Conservation (phyloP, 768 basidiomycete genomes). For the Filobasidium floriforme region DNA sequence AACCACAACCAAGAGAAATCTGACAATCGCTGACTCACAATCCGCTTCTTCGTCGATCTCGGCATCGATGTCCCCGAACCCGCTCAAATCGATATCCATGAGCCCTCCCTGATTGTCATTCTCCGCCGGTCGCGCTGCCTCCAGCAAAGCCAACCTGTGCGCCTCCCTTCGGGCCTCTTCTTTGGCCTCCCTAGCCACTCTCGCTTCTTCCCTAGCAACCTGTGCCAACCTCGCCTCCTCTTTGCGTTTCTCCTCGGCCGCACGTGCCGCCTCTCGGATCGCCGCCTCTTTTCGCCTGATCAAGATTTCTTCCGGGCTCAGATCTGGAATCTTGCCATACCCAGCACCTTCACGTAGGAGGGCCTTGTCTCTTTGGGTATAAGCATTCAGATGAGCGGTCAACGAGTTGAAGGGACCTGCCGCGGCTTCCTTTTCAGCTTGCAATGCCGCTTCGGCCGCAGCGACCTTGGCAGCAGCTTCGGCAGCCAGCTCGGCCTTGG, state of each 20-base stretch:
- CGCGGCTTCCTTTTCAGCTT: not conserved
- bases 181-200: not conserved
- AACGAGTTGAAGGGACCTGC: slow-evolving; percentile 3
- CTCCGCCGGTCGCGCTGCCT: not conserved
- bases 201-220: not conserved
- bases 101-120: not conserved
- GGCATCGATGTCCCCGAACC: slow-evolving; percentile 10
- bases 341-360: slow-evolving; percentile 1
- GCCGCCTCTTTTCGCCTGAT: not conserved
- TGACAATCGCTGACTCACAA: not conserved
- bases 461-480: not conserved
- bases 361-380: slow-evolving; percentile 1
- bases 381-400: slow-evolving; percentile 5
- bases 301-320: not conserved
- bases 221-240: not conserved
- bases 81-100: slow-evolving; percentile 9
- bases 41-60: slow-evolving; percentile 2
- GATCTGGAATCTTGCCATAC: not conserved
- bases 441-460: not conserved
- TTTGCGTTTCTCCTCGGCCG: not conserved
- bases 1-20: not conserved
- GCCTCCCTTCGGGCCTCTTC: slow-evolving; percentile 3
- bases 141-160: not conserved
- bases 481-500: not conserved
- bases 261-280: not conserved